Base-by-base conservation (phyloP, 169 alveolate genomes). In the Babesia bigemina region DNA sequence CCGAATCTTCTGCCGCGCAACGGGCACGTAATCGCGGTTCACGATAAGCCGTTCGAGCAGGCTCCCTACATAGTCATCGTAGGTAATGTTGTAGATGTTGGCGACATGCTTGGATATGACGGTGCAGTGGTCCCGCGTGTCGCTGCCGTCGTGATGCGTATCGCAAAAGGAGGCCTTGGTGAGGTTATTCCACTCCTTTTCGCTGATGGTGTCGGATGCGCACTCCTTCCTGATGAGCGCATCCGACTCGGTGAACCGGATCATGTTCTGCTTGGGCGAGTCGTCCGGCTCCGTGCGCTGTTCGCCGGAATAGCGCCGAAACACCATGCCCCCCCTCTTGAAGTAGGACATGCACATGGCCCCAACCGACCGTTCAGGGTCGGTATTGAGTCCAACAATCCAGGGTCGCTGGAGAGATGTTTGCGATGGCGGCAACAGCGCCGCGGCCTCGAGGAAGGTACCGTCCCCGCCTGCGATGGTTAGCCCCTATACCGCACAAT, bases 371-470 rank as follows among this genome's bases (percentile, higher is more conserved):
- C 94, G 60, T 61, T 72, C 84, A 2, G 94, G 94, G 67, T 90
- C 94, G 22, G 94, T 89, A 49, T 90, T 90, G 17, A 90, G 19
- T 4, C 94, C 94, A n/a, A 86, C 83, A 29, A 89, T 52, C 86
- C 85, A 74, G 33, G 83, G 47, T 61, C 49, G 84, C 63, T 29
- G 42, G 21, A 21, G 28, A 1, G 44, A 55, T 9, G 42, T 36
- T 9, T 62, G 79, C 10, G 55, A 61, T 6, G 93, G 76, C 22
- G 94, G 91, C 22, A 90, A 63, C 73, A 90, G 52, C 7, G 94
- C 76, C 13, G 94, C 92, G 1, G 94, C 93, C 78, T 90, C 94
- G 48, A 90, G 84, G 57, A 77, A 86, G 16, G 94, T 90, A n/a
- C 94, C 94, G 78, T 90, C 94, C 16, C 94, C 94, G 22, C 94